Evolutionary conservation across 2,329 filamentous ascomycete genomes (phyloP).

Genomic region (Phoma sp.): DNA sequence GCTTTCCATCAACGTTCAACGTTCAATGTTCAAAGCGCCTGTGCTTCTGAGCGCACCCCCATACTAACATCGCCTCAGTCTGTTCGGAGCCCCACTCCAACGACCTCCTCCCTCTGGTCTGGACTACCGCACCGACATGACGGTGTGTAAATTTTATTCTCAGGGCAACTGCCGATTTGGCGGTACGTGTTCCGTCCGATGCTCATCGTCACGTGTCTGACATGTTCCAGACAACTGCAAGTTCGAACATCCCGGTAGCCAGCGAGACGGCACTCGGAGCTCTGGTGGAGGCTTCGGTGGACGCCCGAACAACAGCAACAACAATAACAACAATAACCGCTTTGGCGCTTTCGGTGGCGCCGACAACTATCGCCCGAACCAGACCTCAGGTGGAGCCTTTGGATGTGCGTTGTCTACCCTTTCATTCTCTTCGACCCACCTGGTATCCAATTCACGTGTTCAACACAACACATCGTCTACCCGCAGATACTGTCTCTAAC

Average conservation of each 20-base stretch:
- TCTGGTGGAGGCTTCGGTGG: conserved; percentile 36
- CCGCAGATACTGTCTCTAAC: neutral
- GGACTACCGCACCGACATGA: conserved; percentile 37
- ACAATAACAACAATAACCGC: conserved; percentile 48
- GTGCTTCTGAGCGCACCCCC: conserved; percentile 9
- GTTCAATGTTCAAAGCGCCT: neutral
- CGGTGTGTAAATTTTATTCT: conserved; percentile 68
- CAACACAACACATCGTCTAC: neutral
- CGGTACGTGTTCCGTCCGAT: conserved; percentile 52
- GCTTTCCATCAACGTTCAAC: neutral
- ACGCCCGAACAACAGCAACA: conserved; percentile 24
- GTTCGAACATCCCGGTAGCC: conserved; percentile 63
- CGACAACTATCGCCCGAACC: conserved; percentile 43
- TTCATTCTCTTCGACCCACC: neutral
- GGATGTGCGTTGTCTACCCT: conserved; percentile 44
- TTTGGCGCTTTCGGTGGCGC: conserved; percentile 59
- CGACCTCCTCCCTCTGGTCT: neutral
- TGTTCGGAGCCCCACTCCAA: conserved; percentile 8
- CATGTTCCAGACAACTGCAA: conserved; percentile 61
- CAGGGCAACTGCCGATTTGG: conserved; percentile 71
- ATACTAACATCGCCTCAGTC: conserved; percentile 24
- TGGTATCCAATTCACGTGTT: neutral
- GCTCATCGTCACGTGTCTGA: conserved; percentile 15
- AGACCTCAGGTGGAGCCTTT: conserved; percentile 40
- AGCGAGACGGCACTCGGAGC: conserved; percentile 31